These are phyloP conservation scores for Rhododendron ovatum DNA, from an alignment of 148 eudicot genomes.

Conservation along the genomic window DNA sequence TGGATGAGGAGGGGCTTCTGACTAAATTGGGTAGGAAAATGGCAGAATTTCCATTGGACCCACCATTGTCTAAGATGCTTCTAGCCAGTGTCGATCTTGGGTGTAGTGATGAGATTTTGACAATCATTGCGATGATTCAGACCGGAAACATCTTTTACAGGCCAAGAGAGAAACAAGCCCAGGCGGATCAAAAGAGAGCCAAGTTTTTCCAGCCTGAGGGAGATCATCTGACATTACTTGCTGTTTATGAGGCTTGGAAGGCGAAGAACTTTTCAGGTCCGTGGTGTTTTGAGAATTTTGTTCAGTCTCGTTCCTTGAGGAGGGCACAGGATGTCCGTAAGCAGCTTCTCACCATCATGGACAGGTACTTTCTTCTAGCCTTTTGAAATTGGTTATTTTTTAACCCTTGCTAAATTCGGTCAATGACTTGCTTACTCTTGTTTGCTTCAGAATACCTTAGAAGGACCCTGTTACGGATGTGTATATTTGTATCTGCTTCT, in stretches of 20 bases:
- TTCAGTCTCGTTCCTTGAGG: conserved; percentile 87
- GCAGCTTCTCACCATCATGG: conserved; percentile 91
- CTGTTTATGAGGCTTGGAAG: conserved; percentile 99
- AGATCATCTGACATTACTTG: conserved; percentile 89
- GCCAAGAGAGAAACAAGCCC: conserved; percentile 94
- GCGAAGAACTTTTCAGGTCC: conserved; percentile 84
- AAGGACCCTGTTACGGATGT: not conserved
- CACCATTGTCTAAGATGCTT: conserved; percentile 90
- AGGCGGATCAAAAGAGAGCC: conserved; percentile 88
- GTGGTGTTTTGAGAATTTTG: conserved; percentile 95
- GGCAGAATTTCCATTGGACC: conserved; percentile 94
- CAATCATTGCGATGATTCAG: conserved; percentile 92
- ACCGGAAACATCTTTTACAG: conserved; percentile 92
- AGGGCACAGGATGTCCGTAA: conserved; percentile 97
- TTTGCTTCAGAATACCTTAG: not conserved
- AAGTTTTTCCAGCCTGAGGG: conserved; percentile 97
- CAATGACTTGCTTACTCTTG: not conserved
- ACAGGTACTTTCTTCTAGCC: conserved; percentile 55
- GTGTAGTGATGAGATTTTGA: conserved; percentile 89
- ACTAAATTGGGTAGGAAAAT: conserved; percentile 87
- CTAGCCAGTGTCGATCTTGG: conserved; percentile 95
- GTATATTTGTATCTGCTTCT: not conserved
- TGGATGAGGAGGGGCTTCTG: conserved; percentile 90
- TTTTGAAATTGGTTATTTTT: not conserved
- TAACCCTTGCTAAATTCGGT: not conserved